phyloP scores from a whole-genome alignment of 805 yeast genomes.

The Starmerella bacillaris region DNA sequence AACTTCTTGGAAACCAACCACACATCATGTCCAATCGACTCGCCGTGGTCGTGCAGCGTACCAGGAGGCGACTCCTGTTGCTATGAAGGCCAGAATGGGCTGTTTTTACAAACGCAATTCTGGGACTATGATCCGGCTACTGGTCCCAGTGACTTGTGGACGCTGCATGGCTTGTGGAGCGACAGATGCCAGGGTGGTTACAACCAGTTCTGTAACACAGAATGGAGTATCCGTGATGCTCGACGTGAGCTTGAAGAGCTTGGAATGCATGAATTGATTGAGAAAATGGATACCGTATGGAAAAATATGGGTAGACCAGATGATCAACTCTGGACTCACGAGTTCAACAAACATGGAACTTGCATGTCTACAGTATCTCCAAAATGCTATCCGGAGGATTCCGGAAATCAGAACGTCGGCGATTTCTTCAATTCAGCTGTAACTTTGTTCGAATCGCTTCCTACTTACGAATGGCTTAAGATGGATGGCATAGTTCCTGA shows the following conservation, averaged over 20 bases:
- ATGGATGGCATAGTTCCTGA: conserved; percentile 59
- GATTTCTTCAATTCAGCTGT: conserved; percentile 53
- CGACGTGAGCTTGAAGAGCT: conserved; percentile 28
- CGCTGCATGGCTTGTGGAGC: conserved; percentile 80
- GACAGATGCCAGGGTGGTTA: conserved; percentile 72
- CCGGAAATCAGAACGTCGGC: conserved; percentile 31
- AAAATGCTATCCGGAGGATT: conserved; percentile 35
- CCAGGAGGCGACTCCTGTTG: conserved; percentile 44
- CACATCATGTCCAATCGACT: conserved; percentile 20
- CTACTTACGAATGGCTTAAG: conserved; percentile 51
- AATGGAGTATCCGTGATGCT: conserved; percentile 37
- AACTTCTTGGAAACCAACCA: conserved; percentile 14
- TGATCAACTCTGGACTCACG: conserved; percentile 68
- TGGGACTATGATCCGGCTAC: conserved; percentile 73
- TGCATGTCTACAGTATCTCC: conserved; percentile 71
- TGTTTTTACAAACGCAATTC: conserved; percentile 69
- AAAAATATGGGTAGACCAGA: conserved; percentile 53
- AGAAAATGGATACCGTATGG: conserved; percentile 48
- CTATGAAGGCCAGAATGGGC: conserved; percentile 73
- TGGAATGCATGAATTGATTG: conserved; percentile 33
- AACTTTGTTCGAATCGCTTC: conserved; percentile 36
- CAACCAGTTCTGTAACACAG: conserved; percentile 57
- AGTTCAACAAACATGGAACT: conserved; percentile 86
- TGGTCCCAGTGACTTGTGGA: conserved; percentile 55
- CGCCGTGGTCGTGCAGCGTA: conserved; percentile 22